phyloP scores from a whole-genome alignment of 768 basidiomycete genomes.

The Rhodosporidiobolus sp. region DNA sequence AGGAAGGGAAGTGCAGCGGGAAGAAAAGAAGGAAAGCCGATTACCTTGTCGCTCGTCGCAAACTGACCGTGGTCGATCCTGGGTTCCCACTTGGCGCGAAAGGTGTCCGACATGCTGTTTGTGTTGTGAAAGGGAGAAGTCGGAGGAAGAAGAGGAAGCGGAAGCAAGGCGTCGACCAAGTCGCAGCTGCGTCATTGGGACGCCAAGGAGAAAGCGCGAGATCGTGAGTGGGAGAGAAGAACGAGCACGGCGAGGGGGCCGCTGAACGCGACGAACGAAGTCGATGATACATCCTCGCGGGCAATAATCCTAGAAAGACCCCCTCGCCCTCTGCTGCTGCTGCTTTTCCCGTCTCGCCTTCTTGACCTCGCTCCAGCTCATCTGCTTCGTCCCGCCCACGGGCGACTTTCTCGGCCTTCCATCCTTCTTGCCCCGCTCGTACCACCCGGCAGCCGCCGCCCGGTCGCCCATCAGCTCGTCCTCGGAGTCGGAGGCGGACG shows the following conservation, averaged over 20 bases:
- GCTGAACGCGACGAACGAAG: no score
- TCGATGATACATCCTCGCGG: no score
- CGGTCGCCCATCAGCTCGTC: neutral
- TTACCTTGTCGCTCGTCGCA: neutral
- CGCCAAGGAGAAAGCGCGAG: no score
- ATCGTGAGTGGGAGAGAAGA: no score
- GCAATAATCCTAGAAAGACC: neutral
- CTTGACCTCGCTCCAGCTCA: slow-evolving; percentile 17
- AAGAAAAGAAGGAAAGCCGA: no score
- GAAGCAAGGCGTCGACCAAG: neutral
- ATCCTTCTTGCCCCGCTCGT: slow-evolving; percentile 12
- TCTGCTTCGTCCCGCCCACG: no score
- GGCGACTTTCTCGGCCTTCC: neutral
- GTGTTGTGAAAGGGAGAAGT: neutral
- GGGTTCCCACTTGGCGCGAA: slow-evolving; percentile 5
- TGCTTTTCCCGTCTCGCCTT: neutral
- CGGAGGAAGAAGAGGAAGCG: neutral
- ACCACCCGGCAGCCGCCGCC: slow-evolving; percentile 2
- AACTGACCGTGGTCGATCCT: neutral
- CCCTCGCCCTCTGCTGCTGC: neutral
- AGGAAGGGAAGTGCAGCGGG: neutral
- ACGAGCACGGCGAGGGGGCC: no score
- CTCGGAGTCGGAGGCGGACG: slow-evolving; percentile 26
- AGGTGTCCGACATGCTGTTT: neutral
- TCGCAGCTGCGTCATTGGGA: neutral